Evolutionary conservation across 2,329 filamentous ascomycete genomes (phyloP), one percentile per base, ranked within the genome.

Genomic region (Huntiella omanensis): DNA sequence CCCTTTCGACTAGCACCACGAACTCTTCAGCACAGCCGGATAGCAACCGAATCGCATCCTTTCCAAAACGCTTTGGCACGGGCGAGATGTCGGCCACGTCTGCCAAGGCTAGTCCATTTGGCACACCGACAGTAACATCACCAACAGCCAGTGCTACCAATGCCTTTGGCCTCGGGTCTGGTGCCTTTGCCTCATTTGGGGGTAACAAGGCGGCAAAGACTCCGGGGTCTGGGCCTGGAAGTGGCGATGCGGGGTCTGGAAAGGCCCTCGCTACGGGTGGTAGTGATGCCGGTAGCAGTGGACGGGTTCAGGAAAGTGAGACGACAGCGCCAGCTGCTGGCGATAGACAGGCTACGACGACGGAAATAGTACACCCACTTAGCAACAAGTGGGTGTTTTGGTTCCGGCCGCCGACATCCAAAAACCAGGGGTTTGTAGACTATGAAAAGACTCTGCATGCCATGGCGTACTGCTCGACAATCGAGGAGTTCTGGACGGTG

Each of bases 401-500:
- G 86, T 98, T 92, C 64, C 77, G 91, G 50, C 91, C 91, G 35
- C 91, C 91, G 43, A 94, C 92, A 55, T 87, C 85, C 54, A 98
- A 98, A 66, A 91, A 88, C 53, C 88, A 91, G 57, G 75, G 75
- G 36, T 79, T 70, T 57, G 73, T 80, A 55, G 88, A 96, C 62
- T 98, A 98, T 62, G 91, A 98, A 62, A 94, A 96, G 64, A 96
- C 88, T 5, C 78, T 93, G 51, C 82, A 91, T 56, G 76, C 86
- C 35, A 77, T 96, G 58, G 88, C 84, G 55, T 73, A 74, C 47
- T 83, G 93, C 57, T 72, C 73, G 50, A 85, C 83, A 4, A 85
- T 75, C 43, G 86, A 96, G 63, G 83, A 91, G 50, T 96, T 98
- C 60, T 95, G 86, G 76, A 71, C 75, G 41, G 77, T 94, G 34